phyloP scores from a whole-genome alignment of 2,329 filamentous ascomycete species.

The Stemphylium vesicarium region DNA sequence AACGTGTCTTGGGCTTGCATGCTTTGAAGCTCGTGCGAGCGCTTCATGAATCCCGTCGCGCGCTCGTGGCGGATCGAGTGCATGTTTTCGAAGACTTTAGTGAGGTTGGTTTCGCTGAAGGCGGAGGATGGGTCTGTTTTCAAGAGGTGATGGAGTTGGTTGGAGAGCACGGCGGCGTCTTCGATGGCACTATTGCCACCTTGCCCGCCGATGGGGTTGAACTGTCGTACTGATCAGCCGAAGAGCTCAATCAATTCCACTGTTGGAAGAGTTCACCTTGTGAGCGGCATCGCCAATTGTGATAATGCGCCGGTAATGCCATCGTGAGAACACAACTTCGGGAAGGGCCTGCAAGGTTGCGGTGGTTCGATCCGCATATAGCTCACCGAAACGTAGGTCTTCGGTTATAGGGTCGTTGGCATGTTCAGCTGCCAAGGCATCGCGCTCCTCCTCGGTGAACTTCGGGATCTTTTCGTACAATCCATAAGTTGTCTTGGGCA shows the following conservation, averaged over 20 bases:
- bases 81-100: no score
- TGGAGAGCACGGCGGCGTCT: no score
- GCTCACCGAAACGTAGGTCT: not conserved
- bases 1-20: no score
- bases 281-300: constrained; percentile 42
- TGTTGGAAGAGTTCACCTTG: constrained; percentile 38
- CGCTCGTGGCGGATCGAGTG: no score
- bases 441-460: constrained; percentile 30
- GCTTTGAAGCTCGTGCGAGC: no score
- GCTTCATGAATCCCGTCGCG: no score
- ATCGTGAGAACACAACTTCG: constrained; percentile 49
- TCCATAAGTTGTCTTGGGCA: constrained; percentile 22
- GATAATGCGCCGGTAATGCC: constrained; percentile 48
- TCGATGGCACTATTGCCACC: no score
- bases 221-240: not conserved
- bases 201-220: constrained; percentile 38
- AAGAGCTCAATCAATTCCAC: not conserved
- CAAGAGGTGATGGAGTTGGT: no score
- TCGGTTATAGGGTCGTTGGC: not conserved
- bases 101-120: no score
- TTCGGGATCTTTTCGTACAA: constrained; percentile 22
- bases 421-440: not conserved
- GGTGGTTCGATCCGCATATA: constrained; percentile 6
- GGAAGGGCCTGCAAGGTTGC: constrained; percentile 34
- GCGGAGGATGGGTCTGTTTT: no score